Evolutionary conservation across 2,329 filamentous ascomycete species (phyloP), one percentile per base, ranked within the genome.

Genomic region (Tolypocladium tundrense): DNA sequence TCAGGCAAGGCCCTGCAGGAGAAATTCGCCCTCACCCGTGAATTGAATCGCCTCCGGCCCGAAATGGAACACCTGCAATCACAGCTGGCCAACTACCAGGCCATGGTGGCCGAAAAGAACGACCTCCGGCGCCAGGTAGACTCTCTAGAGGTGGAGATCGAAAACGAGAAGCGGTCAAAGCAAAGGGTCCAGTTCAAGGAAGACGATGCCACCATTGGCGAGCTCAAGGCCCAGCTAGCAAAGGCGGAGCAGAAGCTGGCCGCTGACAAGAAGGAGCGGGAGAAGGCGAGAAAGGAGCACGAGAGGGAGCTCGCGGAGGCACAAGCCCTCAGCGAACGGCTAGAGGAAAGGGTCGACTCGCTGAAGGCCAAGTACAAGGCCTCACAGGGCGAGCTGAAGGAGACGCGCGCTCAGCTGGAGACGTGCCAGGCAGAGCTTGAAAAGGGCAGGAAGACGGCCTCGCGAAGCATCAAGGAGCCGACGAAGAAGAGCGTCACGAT

Each of bases 131-230:
- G 88, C 53, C 89, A 94, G 71, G 72, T 96, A 35, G 87, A 81
- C 66, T 85, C 87, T 1, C 72, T 92, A 2, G 88, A 96, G 70
- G 85, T 90, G 50, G 88, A 96, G 65, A 79, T 96, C 2, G 90
- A 92, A 62, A 90, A 88, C 63, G 90, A 94, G 69, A 93, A 73
- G 60, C 67, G 69, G 57, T 69, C 70, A 2, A 70, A 68, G 37
- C 64, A 70, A 35, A 67, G 67, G 16, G 63, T 67, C n/a, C 64
- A 69, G 40, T 63, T 67, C 31, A 67, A 66, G 45, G 66, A 64
- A 24, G 63, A 69, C 40, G 64, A 80, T 63, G 69, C 72, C 63
- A 76, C 74, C 53, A 62, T 75, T 69, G 68, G 80, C 68, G 69
- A 81, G 50, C 64, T 74, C 45, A 71, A 68, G 41, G 64, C 68